Evolutionary conservation across 2,329 filamentous ascomycete species (phyloP), one percentile per base, ranked within the genome.

Genomic region (Fusarium nematophilum): DNA sequence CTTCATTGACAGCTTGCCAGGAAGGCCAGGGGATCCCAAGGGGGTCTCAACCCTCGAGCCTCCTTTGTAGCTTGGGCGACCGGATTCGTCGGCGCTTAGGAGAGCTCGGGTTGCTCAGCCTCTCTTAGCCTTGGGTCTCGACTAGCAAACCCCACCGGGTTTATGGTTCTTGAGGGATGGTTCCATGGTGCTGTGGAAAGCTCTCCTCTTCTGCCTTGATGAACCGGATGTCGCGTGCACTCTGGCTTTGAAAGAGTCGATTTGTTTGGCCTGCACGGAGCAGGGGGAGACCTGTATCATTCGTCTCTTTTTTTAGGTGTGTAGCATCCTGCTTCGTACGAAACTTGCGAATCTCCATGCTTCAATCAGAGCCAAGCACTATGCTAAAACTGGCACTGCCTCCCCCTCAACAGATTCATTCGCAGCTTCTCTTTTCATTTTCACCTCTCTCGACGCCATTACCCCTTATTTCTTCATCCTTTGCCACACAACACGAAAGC

Each of bases 11-110:
- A n/a, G n/a, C n/a, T n/a, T n/a, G n/a, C n/a, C n/a, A n/a, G n/a
- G n/a, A n/a, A n/a, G n/a, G 30, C 15, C 45, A 43, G 45, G 38
- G 38, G 38, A 48, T 27, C 30, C 15, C 18, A 54, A 36, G 29
- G 25, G 46, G 53, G 25, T 54, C 46, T 59, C 39, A 53, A 62
- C 38, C 59, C 30, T 50, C 14, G 40, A 58, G 49, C 34, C 42
- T 60, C 30, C 37, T 40, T 14, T 25, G 38, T 43, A 53, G 18
- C 30, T 53, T 63, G 51, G 40, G 40, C 45, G 46, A 52, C 58
- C 55, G 50, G 62, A 65, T 60, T 65, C 48, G 46, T 65, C 62
- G 58, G 62, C 62, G 58, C 54, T 59, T 57, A 33, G 45, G 33
- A 49, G 37, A 53, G 26, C 27, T 49, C 50, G 39, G 9, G 48